Base-by-base conservation (phyloP, 2,329 filamentous ascomycete genomes). In the Trichoderma atroviride region DNA sequence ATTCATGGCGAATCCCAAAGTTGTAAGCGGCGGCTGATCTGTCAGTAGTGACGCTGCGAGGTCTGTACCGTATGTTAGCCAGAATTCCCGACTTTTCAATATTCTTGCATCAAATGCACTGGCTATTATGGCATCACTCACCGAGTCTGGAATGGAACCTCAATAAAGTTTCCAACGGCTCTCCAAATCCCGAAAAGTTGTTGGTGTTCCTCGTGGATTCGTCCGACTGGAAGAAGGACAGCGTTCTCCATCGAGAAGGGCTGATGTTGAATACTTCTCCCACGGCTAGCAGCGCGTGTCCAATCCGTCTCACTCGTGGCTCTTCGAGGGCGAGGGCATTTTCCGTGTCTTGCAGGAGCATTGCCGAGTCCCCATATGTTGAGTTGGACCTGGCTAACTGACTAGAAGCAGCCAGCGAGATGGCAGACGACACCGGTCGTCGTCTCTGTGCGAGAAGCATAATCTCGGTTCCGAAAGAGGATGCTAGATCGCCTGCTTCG, bases 361-460 rank as follows among this genome's bases (percentile, higher is more conserved):
- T 9, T 7, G 16, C 24, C 19, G 31, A 29, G 2, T 33, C 43
- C n/a, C 47, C 31, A 37, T 52, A 40, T 7, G 24, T 16, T 11
- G 59, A 27, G 16, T 19, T 40, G 3, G 60, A 50, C 9, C 40
- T 24, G 13, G 52, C 52, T 6, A 70, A 59, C n/a, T 72, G 72
- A 11, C 37, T 53, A 1, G 69, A 68, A 6, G 73, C 67, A 47
- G 71, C 22, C 24, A 70, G 69, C 1, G 64, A 35, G 2, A 74
- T 57, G 1, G 70, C 69, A 35, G 64, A 29, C 11, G 55, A 65
- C 2, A 72, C 43, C 3, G 31, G 29, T 14, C 60, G 68, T 52
- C 33, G 55, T 27, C 69, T 62, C 53, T 73, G 70, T 19, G 68
- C 72, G 24, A 73, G 65, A 35, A 60, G 63, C 72, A 74, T 73